Evolutionary conservation across 2,329 filamentous ascomycete species (phyloP), one percentile per base, ranked within the genome.

Genomic region (Colletotrichum spinosum): DNA sequence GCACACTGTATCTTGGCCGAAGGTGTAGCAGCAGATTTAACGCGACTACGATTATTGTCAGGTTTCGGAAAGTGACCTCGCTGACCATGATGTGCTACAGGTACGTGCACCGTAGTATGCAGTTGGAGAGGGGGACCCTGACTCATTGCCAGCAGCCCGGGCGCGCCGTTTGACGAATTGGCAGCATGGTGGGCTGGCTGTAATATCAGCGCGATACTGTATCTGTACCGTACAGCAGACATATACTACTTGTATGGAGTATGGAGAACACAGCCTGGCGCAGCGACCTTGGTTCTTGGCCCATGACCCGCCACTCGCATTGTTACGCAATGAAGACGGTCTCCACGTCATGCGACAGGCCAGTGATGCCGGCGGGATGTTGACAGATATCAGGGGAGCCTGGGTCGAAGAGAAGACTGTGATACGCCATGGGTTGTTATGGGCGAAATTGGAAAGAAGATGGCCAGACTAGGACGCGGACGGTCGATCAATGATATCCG

Each of bases 261-360:
- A 41, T 38, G 37, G 35, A 37, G 37, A n/a, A 39, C 39, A 15
- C 46, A 50, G 37, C 46, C 15, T 38, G 39, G 61, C 39, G 50
- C 46, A 52, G 46, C 52, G 62, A 46, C 46, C 57, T 52, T 55
- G 25, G 15, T 37, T 48, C 34, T 55, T 41, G 51, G 52, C 39
- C 58, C 35, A 17, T 38, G 48, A 56, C 58, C 62, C 62, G 48
- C 62, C 58, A 56, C 58, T 65, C 42, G 63, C 63, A 65, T 50
- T 62, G 63, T 54, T 62, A 62, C 52, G 52, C 58, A 53, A 44
- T 52, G 38, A 63, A 51, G 48, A 42, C 48, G n/a, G 34, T 55
- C 49, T 48, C 63, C 63, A 65, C 58, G 60, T 65, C 63, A 65
- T 65, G 58, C 58, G 63, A 57, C 52, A 55, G 37, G 49, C 52